Percentiles rank a stretch among this genome's conserved stretches.
Evolutionary conservation across 306 rosid species (phyloP).

Genomic region (Gleditsia sinensis): DNA sequence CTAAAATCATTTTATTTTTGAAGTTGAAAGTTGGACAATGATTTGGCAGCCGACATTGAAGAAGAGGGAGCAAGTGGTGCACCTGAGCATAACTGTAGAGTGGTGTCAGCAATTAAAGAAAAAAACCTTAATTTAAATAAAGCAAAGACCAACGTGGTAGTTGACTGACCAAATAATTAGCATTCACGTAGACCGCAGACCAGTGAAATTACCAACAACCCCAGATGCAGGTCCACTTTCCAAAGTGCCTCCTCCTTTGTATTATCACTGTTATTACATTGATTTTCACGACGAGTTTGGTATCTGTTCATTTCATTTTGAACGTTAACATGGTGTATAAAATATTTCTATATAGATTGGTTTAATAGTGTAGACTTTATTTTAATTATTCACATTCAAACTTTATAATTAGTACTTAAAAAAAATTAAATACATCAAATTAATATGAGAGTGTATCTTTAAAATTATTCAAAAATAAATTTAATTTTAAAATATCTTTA

Average conservation of each 20-base stretch:
- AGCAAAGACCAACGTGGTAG: not conserved
- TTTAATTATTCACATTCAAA: no score
- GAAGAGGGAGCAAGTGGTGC: not conserved
- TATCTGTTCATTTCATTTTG: no score
- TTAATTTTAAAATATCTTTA: no score
- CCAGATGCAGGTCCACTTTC: not conserved
- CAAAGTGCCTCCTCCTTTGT: not conserved
- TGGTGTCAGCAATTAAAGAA: not conserved
- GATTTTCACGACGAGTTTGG: no score
- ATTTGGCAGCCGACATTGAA: not conserved
- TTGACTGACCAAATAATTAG: not conserved
- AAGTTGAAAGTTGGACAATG: not conserved
- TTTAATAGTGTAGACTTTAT: no score
- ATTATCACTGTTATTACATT: not conserved
- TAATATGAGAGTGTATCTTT: no score
- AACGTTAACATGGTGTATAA: no score
- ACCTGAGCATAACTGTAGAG: not conserved
- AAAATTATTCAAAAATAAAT: no score
- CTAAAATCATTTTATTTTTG: no score
- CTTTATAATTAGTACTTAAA: no score
- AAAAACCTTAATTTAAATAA: not conserved
- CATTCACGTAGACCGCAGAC: not conserved
- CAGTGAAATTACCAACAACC: not conserved
- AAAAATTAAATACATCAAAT: no score
- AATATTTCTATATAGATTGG: no score